These are phyloP conservation scores for Cyphellophora attinorum DNA, from an alignment of 2,329 filamentous ascomycete species.

Conservation along the genomic window DNA sequence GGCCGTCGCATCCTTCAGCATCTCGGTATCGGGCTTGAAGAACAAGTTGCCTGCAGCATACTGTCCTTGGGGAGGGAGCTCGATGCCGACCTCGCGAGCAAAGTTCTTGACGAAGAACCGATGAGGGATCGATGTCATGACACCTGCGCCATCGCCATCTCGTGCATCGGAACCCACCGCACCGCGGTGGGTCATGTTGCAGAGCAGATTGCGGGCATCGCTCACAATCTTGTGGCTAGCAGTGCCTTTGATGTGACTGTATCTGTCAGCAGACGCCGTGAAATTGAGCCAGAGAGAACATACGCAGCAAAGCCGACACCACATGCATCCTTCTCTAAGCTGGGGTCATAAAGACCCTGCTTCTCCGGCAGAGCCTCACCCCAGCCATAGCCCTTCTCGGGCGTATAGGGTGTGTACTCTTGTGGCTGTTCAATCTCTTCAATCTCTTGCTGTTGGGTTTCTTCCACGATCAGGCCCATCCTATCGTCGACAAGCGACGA, in stretches of 20 bases:
- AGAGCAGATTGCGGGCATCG: constrained; percentile 92
- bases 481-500: constrained; percentile 22
- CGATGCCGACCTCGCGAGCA: constrained; percentile 77
- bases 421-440: constrained; percentile 34
- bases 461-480: constrained; percentile 41
- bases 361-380: constrained; percentile 91
- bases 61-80: constrained; percentile 78
- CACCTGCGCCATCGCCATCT: constrained; percentile 95
- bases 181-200: constrained; percentile 99
- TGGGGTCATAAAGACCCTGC: constrained; percentile 96
- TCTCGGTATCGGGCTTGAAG: constrained; percentile 92
- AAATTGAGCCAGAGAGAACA: constrained; percentile 27
- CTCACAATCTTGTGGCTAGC: constrained; percentile 97
- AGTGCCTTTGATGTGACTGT: constrained; percentile 91
- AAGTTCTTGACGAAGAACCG: constrained; percentile 99
- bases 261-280: background rate
- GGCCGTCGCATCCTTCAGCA: constrained; percentile 78
- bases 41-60: constrained; percentile 97
- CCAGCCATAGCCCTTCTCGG: constrained; percentile 70
- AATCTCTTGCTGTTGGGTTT: constrained; percentile 36
- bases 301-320: constrained; percentile 98
- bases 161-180: constrained; percentile 95
- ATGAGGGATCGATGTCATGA: constrained; percentile 98
- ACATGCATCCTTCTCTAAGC: constrained; percentile 96
- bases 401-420: constrained; percentile 44